Evolutionary conservation across 1,139 yeast genomes (phyloP), one percentile per base, ranked within the genome.

Genomic region (Pichia sp.): DNA sequence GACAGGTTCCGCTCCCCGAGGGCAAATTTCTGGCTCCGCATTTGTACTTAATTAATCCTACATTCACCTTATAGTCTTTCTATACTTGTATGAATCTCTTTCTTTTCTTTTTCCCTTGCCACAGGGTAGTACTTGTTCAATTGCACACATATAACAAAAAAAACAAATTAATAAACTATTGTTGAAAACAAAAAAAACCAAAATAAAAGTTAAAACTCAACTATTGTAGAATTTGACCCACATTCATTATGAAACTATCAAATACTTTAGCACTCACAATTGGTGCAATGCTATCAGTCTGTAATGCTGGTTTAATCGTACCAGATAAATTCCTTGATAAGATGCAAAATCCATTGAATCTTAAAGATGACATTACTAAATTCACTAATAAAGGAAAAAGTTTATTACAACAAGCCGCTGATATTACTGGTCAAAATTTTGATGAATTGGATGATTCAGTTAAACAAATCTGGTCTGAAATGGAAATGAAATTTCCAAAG

Each of bases 401-500:
- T 28, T 34, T 56, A 4, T 48, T 58, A 34, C 48, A 53, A 29
- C 47, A 58, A 34, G 57, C 50, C 25, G 52, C 56, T 30, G 48
- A 51, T 7, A 40, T 46, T 3, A 45, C 51, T 9, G 56, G 54
- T 11, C 43, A 52, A 27, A 52, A 56, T 8, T 29, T 56, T 7
- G 51, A 53, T 9, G 39, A 50, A 1, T 37, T 61, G 33, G 51
- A 53, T 42, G 53, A 47, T 2, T 57, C 54, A 9, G 44, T 60
- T 5, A 53, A 54, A 39, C 34, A 47, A 8, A 48, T 54, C 3
- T 64, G 67, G 67, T 42, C 55, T 9, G 56, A 57, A 26, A 60
- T 63, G 66, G 66, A 62, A 43, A 31, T 52, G 3, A 35, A 72
- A 45, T 81, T 75, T 66, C 88, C 88, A 28, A 69, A 73, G 31